Percentiles rank a stretch among this genome's conserved stretches.
These are phyloP conservation scores for Phytophthora syringae DNA, from an alignment of 352 stramenopile genomes.

Conservation along the genomic window DNA sequence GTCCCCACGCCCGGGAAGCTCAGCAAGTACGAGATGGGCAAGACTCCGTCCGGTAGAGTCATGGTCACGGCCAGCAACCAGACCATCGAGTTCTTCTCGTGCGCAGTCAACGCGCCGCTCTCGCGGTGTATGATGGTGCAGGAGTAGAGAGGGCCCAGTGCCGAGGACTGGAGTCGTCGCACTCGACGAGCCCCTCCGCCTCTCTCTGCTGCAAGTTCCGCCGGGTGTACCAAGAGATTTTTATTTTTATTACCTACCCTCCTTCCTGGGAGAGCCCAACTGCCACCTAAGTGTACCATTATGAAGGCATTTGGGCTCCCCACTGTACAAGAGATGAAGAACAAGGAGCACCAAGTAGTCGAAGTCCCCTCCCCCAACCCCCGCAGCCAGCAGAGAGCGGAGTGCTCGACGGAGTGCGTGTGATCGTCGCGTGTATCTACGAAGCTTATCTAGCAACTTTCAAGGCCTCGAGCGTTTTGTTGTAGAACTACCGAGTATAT, in stretches of 20 bases:
- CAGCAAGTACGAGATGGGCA: slow-evolving; percentile 77
- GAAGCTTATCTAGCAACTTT: slow-evolving; percentile 24
- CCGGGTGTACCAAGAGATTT: slow-evolving; percentile 30
- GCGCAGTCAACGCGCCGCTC: slow-evolving; percentile 75
- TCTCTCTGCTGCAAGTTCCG: too few relatives aligned
- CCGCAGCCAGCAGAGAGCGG: too few relatives aligned
- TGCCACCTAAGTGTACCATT: slow-evolving; percentile 45
- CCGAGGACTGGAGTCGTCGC: too few relatives aligned
- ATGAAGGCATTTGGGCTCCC: slow-evolving; percentile 29
- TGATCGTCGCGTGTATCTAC: slow-evolving; percentile 43
- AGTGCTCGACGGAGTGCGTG: slow-evolving; percentile 17
- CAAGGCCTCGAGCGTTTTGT: slow-evolving; percentile 34
- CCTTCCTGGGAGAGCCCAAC: slow-evolving; percentile 12
- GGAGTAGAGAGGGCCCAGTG: slow-evolving; percentile 51
- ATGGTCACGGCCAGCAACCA: slow-evolving; percentile 81
- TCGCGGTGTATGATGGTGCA: slow-evolving; percentile 70
- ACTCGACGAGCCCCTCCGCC: too few relatives aligned
- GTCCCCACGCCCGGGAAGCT: slow-evolving; percentile 74
- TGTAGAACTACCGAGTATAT: slow-evolving; percentile 64
- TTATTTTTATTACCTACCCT: slow-evolving; percentile 40
- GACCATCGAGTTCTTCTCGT: slow-evolving; percentile 88
- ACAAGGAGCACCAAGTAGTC: slow-evolving; percentile 38
- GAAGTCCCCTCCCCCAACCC: too few relatives aligned
- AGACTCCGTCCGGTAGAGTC: slow-evolving; percentile 81
- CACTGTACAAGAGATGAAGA: slow-evolving; percentile 46